These are phyloP conservation scores for Solanum chacoense DNA, from an alignment of 305 asterid species.

Conservation along the genomic window DNA sequence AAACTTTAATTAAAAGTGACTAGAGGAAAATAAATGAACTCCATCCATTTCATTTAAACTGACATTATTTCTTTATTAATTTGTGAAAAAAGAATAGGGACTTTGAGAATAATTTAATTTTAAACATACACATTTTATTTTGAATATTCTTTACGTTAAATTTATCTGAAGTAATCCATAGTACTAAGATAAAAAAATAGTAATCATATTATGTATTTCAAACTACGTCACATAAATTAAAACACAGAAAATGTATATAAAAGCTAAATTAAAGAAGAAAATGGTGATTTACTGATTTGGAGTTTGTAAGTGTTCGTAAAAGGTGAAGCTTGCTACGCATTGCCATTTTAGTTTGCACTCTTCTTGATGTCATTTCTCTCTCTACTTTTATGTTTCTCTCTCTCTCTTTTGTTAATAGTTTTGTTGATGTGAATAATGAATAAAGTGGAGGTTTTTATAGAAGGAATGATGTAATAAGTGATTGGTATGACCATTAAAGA, in stretches of 20 bases:
- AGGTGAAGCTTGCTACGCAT: not conserved
- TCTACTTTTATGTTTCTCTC: not conserved
- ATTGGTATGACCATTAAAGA: not conserved
- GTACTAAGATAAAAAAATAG: too few species aligned
- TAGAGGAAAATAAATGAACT: not conserved
- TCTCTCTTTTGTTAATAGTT: not conserved
- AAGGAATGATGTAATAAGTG: not conserved
- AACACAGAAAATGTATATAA: not conserved
- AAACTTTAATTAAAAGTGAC: not conserved
- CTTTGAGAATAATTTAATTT: not conserved
- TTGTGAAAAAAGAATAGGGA: not conserved
- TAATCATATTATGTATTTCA: not conserved
- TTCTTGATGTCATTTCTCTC: slow-evolving; percentile 2
- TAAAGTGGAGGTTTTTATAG: not conserved
- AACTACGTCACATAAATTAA: not conserved
- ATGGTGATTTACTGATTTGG: not conserved
- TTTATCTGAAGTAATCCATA: too few species aligned
- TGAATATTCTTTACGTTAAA: not conserved
- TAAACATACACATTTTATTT: not conserved
- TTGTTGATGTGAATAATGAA: not conserved
- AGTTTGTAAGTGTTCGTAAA: not conserved
- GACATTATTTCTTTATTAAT: not conserved
- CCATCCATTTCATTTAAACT: not conserved
- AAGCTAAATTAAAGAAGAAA: not conserved
- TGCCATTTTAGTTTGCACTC: slow-evolving; percentile 15